Conservation (phyloP, 805 yeast genomes). For the Sugiyamaella americana region DNA sequence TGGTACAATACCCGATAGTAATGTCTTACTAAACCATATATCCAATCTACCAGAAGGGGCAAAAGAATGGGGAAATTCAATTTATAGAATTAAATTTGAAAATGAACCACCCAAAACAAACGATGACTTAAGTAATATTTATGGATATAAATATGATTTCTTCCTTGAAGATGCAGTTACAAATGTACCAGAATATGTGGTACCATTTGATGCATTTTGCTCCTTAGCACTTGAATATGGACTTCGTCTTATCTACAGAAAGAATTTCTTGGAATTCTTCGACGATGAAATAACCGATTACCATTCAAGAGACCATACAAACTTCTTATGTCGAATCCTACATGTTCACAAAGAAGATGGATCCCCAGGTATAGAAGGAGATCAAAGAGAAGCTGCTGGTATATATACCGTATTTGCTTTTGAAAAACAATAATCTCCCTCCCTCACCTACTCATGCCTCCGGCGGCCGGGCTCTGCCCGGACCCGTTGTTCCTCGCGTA, state of each 20-base stretch:
- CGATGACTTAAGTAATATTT: conserved; percentile 67
- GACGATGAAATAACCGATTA: conserved; percentile 67
- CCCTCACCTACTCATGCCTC: no score
- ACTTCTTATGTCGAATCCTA: conserved; percentile 29
- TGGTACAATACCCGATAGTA: conserved; percentile 93
- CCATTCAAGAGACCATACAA: conserved; percentile 20
- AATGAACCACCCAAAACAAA: conserved; percentile 60
- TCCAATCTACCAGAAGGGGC: conserved; percentile 42
- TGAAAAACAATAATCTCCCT: conserved; percentile 32
- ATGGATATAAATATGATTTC: conserved; percentile 78
- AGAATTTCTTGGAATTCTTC: conserved; percentile 77
- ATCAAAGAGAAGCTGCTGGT: conserved; percentile 81
- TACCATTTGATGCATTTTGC: conserved; percentile 85
- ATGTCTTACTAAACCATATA: conserved; percentile 61
- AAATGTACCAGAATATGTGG: conserved; percentile 93
- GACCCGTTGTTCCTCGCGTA: no score
- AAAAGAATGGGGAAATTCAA: conserved; percentile 74
- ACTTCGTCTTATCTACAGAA: conserved; percentile 61
- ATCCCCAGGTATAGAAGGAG: conserved; percentile 78
- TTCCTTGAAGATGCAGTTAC: conserved; percentile 89
- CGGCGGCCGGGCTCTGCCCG: no score
- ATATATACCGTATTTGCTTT: conserved; percentile 82
- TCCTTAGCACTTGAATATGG: conserved; percentile 80
- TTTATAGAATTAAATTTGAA: conserved; percentile 79
- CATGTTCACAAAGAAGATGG: conserved; percentile 69